Percentiles rank a stretch among this genome's conserved stretches.
phyloP scores from a whole-genome alignment of 75 land plant genomes.

The Pinus tabuliformis region DNA sequence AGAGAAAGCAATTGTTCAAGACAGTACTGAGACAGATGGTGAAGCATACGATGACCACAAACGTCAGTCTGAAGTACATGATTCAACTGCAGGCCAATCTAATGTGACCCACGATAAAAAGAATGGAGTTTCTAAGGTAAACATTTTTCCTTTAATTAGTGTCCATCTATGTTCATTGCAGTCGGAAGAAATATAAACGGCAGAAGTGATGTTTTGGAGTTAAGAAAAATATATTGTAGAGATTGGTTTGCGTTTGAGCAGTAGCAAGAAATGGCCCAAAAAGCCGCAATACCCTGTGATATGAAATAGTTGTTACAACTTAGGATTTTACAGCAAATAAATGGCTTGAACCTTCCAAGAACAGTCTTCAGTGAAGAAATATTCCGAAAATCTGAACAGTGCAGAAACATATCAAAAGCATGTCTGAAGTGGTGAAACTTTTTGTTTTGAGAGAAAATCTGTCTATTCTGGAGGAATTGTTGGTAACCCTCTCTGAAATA shows the following conservation, averaged over 20 bases:
- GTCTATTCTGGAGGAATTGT: background rate
- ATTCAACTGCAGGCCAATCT: background rate
- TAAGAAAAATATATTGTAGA: background rate
- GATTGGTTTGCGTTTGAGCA: background rate
- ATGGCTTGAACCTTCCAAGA: background rate
- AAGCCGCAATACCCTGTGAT: background rate
- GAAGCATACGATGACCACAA: conserved; percentile 1
- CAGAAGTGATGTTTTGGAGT: background rate
- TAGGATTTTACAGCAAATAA: background rate
- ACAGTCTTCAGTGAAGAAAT: background rate
- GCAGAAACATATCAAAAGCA: background rate
- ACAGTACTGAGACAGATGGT: background rate
- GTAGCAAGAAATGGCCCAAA: background rate
- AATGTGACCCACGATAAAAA: background rate
- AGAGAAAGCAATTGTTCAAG: conserved; percentile 5
- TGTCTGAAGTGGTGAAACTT: background rate
- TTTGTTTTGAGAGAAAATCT: background rate
- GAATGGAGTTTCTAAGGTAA: background rate
- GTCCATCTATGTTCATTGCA: background rate
- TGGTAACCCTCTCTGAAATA: background rate
- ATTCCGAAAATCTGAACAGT: background rate
- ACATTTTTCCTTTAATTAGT: background rate
- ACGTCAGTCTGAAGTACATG: background rate
- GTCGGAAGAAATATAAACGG: background rate
- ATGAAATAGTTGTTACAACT: background rate